A percentile compares a stretch with the other conserved stretches of the same genome.
Evolutionary conservation across 805 yeast species (phyloP).

Genomic region (Wickerhamiella kurtzmanii): DNA sequence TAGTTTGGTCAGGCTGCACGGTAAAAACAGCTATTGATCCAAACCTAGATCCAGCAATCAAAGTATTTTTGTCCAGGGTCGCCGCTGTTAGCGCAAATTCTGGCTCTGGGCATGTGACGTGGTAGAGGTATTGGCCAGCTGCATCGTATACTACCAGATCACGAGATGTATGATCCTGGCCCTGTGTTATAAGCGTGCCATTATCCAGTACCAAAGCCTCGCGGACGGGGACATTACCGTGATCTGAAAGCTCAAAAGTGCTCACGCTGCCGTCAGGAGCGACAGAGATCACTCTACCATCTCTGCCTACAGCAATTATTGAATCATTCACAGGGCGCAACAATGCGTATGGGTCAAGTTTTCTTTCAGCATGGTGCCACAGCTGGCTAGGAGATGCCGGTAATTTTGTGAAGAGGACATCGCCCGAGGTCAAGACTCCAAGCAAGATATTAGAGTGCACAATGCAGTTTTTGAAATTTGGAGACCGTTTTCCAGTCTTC

Average conservation of each 20-base stretch:
- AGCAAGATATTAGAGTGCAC: slow-evolving; percentile 1
- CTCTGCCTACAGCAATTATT: neutral
- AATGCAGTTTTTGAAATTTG: neutral
- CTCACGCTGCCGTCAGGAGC: too few species aligned
- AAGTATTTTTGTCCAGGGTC: slow-evolving; percentile 21
- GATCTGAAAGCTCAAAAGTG: neutral
- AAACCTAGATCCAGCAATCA: slow-evolving; percentile 59
- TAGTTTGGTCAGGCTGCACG: slow-evolving; percentile 20
- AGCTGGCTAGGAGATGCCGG: neutral
- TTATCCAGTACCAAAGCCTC: neutral
- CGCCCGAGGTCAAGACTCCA: slow-evolving; percentile 1
- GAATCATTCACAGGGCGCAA: neutral
- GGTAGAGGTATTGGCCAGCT: neutral
- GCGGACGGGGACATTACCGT: neutral
- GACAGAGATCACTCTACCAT: neutral
- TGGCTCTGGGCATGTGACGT: neutral
- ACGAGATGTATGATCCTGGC: neutral
- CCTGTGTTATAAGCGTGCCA: neutral
- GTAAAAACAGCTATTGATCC: slow-evolving; percentile 49
- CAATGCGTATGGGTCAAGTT: neutral
- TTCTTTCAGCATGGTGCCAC: neutral
- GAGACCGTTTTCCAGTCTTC: slow-evolving; percentile 4
- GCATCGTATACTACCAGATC: neutral
- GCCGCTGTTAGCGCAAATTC: neutral
- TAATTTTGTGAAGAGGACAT: neutral